phyloP scores from a whole-genome alignment of 208 protist genomes.

The Angomonas deanei region DNA sequence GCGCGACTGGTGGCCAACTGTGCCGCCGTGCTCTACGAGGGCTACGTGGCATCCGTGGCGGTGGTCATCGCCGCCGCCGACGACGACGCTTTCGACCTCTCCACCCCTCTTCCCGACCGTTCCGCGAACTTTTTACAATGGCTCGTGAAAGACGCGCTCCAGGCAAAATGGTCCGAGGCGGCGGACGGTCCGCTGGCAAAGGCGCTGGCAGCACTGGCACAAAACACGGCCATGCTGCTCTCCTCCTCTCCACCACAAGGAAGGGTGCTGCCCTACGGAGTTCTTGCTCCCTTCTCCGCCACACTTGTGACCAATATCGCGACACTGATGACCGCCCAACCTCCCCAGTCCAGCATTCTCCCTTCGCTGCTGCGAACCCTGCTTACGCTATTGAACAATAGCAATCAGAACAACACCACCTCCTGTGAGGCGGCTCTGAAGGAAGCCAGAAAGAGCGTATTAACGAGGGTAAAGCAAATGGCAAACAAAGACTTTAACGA shows the following conservation, averaged over 20 bases:
- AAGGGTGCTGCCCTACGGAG: background rate
- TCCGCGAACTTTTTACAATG: background rate
- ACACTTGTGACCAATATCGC: background rate
- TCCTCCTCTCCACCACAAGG: background rate
- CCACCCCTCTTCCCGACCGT: background rate
- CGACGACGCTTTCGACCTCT: background rate
- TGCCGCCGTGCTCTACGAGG: constrained; percentile 10
- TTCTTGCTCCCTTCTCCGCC: background rate
- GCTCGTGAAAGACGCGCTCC: background rate
- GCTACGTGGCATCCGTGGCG: background rate
- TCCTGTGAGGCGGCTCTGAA: background rate
- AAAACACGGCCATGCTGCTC: background rate
- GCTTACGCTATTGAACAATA: background rate
- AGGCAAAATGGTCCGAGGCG: background rate
- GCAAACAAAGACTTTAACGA: too few species aligned
- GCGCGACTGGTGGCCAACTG: constrained; percentile 16
- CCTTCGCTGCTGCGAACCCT: background rate
- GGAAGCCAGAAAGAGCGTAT: background rate
- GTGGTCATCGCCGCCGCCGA: background rate
- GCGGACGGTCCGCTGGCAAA: background rate
- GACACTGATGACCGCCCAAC: background rate
- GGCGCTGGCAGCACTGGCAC: background rate
- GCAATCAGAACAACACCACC: background rate
- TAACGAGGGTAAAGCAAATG: background rate
- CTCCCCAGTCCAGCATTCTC: background rate